These are phyloP conservation scores for Phyllosticta paracitricarpa DNA, from an alignment of 2,329 filamentous ascomycete species.

Conservation along the genomic window DNA sequence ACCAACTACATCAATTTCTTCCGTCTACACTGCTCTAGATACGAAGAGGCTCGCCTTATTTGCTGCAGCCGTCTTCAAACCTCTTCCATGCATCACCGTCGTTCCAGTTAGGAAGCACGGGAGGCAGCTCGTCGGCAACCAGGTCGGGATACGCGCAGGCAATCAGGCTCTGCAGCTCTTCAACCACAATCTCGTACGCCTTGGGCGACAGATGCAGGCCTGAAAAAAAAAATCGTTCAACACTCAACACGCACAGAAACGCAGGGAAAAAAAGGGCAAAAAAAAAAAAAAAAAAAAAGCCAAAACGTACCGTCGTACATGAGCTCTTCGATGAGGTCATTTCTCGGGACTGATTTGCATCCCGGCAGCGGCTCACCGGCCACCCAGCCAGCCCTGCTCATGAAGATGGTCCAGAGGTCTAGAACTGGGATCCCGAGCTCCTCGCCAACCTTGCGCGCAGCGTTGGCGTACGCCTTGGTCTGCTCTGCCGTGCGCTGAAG, in stretches of 20 bases:
- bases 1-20: not conserved
- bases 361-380: constrained; percentile 43
- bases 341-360: constrained; percentile 46
- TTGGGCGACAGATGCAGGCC: constrained; percentile 48
- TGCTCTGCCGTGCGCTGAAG: constrained; percentile 46
- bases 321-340: constrained; percentile 43
- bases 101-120: constrained; percentile 46
- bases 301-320: constrained; percentile 45
- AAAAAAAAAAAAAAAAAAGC: not conserved
- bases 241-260: not conserved
- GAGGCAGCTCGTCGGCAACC: constrained; percentile 40
- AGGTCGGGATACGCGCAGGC: constrained; percentile 44
- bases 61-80: not conserved
- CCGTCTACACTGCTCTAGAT: not conserved
- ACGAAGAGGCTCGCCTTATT: not conserved
- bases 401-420: constrained; percentile 71
- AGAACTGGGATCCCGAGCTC: constrained; percentile 52
- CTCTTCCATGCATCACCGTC: constrained; percentile 26
- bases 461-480: constrained; percentile 56
- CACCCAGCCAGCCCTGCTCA: constrained; percentile 51
- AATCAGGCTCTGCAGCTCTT: constrained; percentile 44
- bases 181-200: constrained; percentile 47
- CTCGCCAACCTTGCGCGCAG: constrained; percentile 52
- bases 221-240: constrained; percentile 18
- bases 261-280: not conserved